phyloP scores from a whole-genome alignment of 495 filamentous ascomycete species.

The Penicillium arizonense region DNA sequence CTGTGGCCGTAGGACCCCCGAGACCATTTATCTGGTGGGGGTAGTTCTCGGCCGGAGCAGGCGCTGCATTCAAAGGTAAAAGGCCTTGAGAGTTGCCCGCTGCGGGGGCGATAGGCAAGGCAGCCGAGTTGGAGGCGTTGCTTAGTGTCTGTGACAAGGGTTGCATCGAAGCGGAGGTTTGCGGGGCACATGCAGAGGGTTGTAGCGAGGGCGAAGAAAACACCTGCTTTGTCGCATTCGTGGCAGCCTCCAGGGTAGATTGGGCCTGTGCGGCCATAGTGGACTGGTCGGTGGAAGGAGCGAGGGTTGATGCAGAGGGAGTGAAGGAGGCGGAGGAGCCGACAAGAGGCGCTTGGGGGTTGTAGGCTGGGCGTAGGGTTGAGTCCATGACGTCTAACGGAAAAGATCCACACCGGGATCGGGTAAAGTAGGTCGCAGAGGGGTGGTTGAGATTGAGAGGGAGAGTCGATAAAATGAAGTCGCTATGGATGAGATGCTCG shows the following conservation, averaged over 20 bases:
- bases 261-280: constrained; percentile 8
- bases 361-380: constrained; percentile 15
- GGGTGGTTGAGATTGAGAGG: neutral
- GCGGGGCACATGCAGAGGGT: constrained; percentile 10
- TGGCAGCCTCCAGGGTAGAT: constrained; percentile 9
- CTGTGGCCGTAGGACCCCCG: constrained; percentile 53
- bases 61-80: constrained; percentile 12
- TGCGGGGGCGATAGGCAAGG: constrained; percentile 11
- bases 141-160: constrained; percentile 15
- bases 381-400: constrained; percentile 18
- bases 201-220: constrained; percentile 14
- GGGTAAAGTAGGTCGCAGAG: neutral
- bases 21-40: constrained; percentile 34
- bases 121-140: constrained; percentile 3
- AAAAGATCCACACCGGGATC: neutral
- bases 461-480: neutral
- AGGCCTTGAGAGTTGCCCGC: constrained; percentile 4
- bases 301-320: constrained; percentile 12
- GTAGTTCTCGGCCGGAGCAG: constrained; percentile 19
- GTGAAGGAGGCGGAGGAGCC: constrained; percentile 14
- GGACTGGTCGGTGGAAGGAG: constrained; percentile 8
- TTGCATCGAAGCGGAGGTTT: constrained; percentile 16
- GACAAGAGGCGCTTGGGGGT: constrained; percentile 12
- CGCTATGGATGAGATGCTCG: neutral
- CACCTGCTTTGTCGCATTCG: constrained; percentile 11